Percentiles rank a stretch among this genome's conserved stretches.
Evolutionary conservation across 1,284 basidiomycete genomes (phyloP).

Genomic region (Moesziomyces globuligerus): DNA sequence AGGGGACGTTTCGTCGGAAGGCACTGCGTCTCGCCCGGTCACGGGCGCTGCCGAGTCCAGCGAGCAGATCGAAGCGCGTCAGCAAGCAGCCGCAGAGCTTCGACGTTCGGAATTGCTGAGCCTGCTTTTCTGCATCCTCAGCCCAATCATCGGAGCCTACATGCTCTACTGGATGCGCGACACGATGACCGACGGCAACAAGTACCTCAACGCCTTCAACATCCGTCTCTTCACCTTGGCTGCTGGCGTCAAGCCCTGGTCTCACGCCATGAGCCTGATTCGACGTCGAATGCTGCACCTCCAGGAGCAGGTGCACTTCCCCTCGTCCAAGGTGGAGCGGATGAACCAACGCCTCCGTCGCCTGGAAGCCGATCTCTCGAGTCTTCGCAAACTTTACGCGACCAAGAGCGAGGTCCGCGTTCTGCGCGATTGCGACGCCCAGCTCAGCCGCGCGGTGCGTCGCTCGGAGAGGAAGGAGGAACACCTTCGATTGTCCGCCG

Average conservation of each 20-base stretch:
- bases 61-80: slow-evolving; percentile 27
- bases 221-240: slow-evolving; percentile 67
- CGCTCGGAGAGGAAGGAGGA: slow-evolving; percentile 63
- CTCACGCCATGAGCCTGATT: slow-evolving; percentile 48
- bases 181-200: slow-evolving; percentile 62
- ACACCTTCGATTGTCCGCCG: slow-evolving; percentile 52
- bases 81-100: slow-evolving; percentile 58
- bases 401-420: slow-evolving; percentile 64
- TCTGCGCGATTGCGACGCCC: slow-evolving; percentile 65
- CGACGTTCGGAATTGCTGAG: slow-evolving; percentile 63
- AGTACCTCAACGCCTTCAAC: slow-evolving; percentile 65
- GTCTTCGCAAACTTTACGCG: slow-evolving; percentile 54
- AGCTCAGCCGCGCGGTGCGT: slow-evolving; percentile 64
- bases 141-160: slow-evolving; percentile 65
- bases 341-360: slow-evolving; percentile 59
- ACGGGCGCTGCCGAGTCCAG: slow-evolving; percentile 8
- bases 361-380: slow-evolving; percentile 63
- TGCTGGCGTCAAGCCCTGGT: slow-evolving; percentile 66
- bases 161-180: slow-evolving; percentile 64
- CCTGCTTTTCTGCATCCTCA: slow-evolving; percentile 60
- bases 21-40: neutral
- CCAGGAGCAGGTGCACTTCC: slow-evolving; percentile 64
- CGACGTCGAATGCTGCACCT: slow-evolving; percentile 58
- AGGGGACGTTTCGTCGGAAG: slow-evolving; percentile 4
- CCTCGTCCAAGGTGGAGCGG: slow-evolving; percentile 61